phyloP scores from a whole-genome alignment of 441 rosid genomes.

The Populus trichocarpa region DNA sequence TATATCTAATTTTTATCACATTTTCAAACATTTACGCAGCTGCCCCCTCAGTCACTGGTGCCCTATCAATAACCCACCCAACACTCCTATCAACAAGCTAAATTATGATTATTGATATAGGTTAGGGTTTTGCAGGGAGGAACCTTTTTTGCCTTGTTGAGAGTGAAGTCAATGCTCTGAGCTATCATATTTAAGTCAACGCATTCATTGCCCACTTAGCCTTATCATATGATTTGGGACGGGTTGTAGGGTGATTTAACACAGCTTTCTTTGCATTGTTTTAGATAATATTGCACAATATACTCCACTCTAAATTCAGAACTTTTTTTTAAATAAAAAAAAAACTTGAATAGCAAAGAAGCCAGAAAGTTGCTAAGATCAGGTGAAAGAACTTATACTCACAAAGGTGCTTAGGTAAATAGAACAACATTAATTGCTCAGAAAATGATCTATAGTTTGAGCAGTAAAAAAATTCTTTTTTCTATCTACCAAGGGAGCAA shows the following conservation, averaged over 20 bases:
- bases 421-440: neutral
- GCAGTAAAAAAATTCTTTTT: too few relatives aligned
- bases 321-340: too few relatives aligned
- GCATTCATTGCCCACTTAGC: too few relatives aligned
- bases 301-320: neutral
- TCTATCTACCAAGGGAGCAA: too few relatives aligned
- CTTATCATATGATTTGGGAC: too few relatives aligned
- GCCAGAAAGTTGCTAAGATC: neutral
- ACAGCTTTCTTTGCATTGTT: neutral
- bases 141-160: neutral
- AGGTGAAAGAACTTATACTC: neutral
- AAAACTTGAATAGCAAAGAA: too few relatives aligned
- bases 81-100: neutral
- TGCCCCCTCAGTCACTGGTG: neutral
- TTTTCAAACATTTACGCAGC: too few relatives aligned
- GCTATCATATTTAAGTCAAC: too few relatives aligned
- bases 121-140: neutral
- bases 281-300: neutral
- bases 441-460: neutral
- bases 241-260: neutral
- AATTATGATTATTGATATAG: neutral
- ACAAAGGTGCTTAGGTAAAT: neutral
- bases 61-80: neutral
- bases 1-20: too few relatives aligned
- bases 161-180: neutral